phyloP scores from a whole-genome alignment of 768 basidiomycete species.

The Amanita pseudoporphyria region DNA sequence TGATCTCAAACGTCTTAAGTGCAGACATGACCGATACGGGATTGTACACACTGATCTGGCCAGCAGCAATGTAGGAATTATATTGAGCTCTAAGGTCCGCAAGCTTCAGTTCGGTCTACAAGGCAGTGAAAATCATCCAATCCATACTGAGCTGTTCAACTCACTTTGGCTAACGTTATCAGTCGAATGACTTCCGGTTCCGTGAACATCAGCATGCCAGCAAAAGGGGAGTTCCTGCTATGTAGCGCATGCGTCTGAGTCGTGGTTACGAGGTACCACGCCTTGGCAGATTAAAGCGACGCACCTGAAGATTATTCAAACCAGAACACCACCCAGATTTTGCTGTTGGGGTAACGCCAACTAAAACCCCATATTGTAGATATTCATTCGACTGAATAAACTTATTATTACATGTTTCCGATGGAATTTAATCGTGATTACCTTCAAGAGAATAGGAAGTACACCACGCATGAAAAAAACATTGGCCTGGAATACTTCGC shows the following conservation, averaged over 20 bases:
- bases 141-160: conserved; percentile 4
- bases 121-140: neutral
- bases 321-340: too few species aligned
- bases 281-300: too few species aligned
- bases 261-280: conserved; percentile 8
- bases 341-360: too few species aligned
- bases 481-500: too few species aligned
- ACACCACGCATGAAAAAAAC: too few species aligned
- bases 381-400: conserved; percentile 8
- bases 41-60: too few species aligned
- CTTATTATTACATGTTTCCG: too few species aligned
- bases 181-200: conserved; percentile 9
- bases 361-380: conserved; percentile 9
- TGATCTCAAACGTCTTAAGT: neutral
- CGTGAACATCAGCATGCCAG: conserved; percentile 12
- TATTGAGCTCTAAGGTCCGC: conserved; percentile 10
- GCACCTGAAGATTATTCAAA: too few species aligned
- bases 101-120: conserved; percentile 9
- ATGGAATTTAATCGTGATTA: too few species aligned
- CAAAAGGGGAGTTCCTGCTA: conserved; percentile 6
- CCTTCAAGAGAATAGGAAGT: too few species aligned
- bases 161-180: conserved; percentile 6
- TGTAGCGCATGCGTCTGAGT: conserved; percentile 11
- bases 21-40: too few species aligned
- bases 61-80: conserved; percentile 10